Percentiles rank a stretch among this genome's conserved stretches.
Evolutionary conservation across 805 yeast genomes (phyloP).

Genomic region (Isabelozyma rhagii): DNA sequence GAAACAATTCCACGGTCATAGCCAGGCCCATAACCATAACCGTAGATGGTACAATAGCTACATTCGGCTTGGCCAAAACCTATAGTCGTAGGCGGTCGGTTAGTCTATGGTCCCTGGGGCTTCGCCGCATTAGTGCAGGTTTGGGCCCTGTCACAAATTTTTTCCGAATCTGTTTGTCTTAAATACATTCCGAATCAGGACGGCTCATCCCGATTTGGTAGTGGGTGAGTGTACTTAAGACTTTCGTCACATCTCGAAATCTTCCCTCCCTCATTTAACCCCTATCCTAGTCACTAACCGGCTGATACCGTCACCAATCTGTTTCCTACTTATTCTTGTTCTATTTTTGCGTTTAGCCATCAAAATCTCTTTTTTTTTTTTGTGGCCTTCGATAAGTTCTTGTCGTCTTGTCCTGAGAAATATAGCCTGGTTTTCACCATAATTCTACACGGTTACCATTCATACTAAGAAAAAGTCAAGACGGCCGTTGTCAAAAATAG

Average conservation of each 20-base stretch:
- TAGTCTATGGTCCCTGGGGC: not conserved
- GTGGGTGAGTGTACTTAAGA: not conserved
- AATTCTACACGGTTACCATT: not conserved
- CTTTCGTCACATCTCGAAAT: too few species aligned
- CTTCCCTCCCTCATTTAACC: not conserved
- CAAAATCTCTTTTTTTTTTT: not conserved
- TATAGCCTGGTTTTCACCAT: not conserved
- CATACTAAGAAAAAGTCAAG: not conserved
- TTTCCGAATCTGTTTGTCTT: not conserved
- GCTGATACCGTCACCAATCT: not conserved
- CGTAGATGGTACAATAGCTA: too few species aligned
- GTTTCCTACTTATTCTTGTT: not conserved
- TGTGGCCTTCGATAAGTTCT: not conserved
- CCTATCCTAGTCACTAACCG: too few species aligned
- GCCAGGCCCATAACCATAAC: too few species aligned
- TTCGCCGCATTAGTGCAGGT: not conserved
- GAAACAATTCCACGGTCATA: too few species aligned
- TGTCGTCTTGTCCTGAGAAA: not conserved
- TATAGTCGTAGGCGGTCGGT: too few species aligned
- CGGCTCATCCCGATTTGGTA: not conserved
- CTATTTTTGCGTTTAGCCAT: not conserved
- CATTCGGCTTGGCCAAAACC: too few species aligned
- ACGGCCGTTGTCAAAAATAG: not conserved
- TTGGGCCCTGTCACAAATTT: not conserved
- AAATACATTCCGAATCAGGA: not conserved